Base-by-base conservation (phyloP, 108 stramenopile genomes). In the Skeletonema tropicum region DNA sequence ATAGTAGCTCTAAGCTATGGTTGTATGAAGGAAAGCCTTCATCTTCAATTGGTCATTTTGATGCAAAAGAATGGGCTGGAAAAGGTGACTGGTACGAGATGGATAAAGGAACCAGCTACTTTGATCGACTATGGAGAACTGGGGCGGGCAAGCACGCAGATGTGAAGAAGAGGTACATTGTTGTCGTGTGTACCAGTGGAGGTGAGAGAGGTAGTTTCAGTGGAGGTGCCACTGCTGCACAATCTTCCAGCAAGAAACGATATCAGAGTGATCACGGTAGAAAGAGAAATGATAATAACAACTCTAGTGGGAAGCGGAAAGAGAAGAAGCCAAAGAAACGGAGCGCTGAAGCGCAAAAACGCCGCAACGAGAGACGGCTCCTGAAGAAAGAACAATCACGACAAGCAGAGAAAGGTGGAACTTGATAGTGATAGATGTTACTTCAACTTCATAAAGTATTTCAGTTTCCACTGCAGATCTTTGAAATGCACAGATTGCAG, bases 101-200 rank as follows among this genome's bases (percentile, higher is more conserved):
- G 12, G 42, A 52, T 26, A 66, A 73, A 29, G 94, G 94, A 38
- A 49, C 79, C 12, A 92, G 87, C 70, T 95, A 92, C 79, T 95
- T 95, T 83, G 94, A 95, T 74, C 85, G 92, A 15, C 74, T 95
- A 23, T 95, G 94, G 94, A 76, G 86, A 73, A 89, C 86, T 48
- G 92, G 92, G 14, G 94, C 87, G 57, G 92, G 94, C 26, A 77
- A 75, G 15, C 90, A 95, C 69, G 89, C 94, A 10, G 88, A 92
- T 45, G 61, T 65, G 73, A 85, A 61, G n/a, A 85, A 79, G 39
- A 80, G 90, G 32, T 88, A 75, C 68, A 74, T 88, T 13, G 74
- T 90, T 76, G 73, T 35, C 42, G 72, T 85, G 39, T 67, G 75
- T 11, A 79, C 72, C 10, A 57, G 52, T 14, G 61, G 71, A 10